phyloP scores from a whole-genome alignment of 208 protist genomes.

The Crithidia brevicula region DNA sequence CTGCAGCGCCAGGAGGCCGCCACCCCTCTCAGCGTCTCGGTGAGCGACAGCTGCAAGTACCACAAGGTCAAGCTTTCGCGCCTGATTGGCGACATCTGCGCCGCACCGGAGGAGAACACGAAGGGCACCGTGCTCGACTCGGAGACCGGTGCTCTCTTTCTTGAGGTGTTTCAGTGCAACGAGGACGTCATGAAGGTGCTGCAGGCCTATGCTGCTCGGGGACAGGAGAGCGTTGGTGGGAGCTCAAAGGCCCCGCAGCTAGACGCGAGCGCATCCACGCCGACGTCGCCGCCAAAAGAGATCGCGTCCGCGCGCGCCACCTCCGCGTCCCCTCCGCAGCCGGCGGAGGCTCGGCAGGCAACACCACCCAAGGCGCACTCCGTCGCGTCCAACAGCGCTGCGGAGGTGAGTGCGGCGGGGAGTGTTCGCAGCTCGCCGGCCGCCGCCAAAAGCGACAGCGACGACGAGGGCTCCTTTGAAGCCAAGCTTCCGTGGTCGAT shows the following conservation, averaged over 20 bases:
- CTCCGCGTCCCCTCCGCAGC: neutral
- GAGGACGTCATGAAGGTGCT: slow-evolving; percentile 29
- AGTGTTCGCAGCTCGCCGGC: neutral
- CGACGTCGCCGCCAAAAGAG: neutral
- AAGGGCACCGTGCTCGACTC: slow-evolving; percentile 41
- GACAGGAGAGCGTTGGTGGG: slow-evolving; percentile 3
- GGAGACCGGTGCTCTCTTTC: slow-evolving; percentile 22
- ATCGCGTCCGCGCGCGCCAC: neutral
- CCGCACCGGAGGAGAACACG: slow-evolving; percentile 34
- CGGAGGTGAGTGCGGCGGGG: slow-evolving; percentile 16
- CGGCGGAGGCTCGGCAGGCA: neutral
- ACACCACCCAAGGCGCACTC: neutral
- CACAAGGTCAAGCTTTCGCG: slow-evolving; percentile 66
- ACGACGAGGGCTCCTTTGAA: slow-evolving; percentile 48
- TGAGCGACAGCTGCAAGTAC: slow-evolving; percentile 75
- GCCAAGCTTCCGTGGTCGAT: slow-evolving; percentile 55
- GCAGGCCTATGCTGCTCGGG: slow-evolving; percentile 18
- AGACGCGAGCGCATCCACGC: neutral
- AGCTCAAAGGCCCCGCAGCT: slow-evolving; percentile 16
- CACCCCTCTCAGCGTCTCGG: slow-evolving; percentile 55
- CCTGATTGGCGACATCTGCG: slow-evolving; percentile 40
- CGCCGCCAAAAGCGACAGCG: neutral
- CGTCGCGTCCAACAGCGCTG: slow-evolving; percentile 6
- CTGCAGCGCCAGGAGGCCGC: slow-evolving; percentile 49
- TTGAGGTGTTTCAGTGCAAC: slow-evolving; percentile 37